Conservation (phyloP, 2,329 filamentous ascomycete species). For the Davidsoniella eucalypti region DNA sequence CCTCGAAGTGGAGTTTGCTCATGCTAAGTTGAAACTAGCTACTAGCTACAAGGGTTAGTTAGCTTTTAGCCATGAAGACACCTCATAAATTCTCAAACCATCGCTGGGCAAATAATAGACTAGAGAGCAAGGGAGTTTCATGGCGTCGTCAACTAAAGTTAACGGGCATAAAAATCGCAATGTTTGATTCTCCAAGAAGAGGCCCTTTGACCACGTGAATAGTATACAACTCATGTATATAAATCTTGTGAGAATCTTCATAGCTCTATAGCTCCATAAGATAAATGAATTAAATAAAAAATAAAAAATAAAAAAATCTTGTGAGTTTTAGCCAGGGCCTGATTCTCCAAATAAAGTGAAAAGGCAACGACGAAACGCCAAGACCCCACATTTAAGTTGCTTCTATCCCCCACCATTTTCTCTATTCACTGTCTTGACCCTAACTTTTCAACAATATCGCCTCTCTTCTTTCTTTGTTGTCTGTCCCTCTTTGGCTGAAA, state of each 20-base stretch:
- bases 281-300: too few relatives aligned
- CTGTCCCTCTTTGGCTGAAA: neutral
- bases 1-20: too few relatives aligned
- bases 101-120: neutral
- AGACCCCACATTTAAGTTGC: too few relatives aligned
- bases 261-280: too few relatives aligned
- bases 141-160: neutral
- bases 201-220: neutral
- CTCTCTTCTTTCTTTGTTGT: neutral
- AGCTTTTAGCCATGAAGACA: neutral
- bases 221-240: neutral
- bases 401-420: neutral
- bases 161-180: neutral
- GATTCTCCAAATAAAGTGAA: neutral
- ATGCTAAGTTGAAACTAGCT: neutral
- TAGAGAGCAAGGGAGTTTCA: neutral
- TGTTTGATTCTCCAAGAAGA: neutral
- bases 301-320: too few relatives aligned
- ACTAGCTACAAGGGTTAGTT: constrained; percentile 1
- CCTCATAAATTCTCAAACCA: neutral
- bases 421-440: neutral
- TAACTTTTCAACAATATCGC: neutral
- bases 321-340: neutral
- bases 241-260: too few relatives aligned
- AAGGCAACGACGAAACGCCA: neutral